Base-by-base conservation (phyloP, 371 early-diverging fungal species). In the Mortierella sp. region DNA sequence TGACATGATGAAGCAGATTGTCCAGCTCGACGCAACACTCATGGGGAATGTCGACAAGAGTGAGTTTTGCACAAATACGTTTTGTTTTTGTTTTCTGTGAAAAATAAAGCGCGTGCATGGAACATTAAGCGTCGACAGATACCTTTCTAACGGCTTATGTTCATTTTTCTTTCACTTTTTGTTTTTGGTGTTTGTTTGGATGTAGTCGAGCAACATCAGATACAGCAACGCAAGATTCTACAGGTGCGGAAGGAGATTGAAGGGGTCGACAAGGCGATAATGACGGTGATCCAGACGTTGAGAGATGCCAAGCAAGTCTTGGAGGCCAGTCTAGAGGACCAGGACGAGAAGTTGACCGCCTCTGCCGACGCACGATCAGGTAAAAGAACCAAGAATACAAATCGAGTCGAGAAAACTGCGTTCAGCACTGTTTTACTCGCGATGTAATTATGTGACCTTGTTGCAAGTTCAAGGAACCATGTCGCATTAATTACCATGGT, bases 11-110 rank as follows among this genome's bases (percentile, higher is more conserved):
- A 71, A 76, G 53, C 73, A 76, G 63, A 80, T 80, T 40, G 76
- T 80, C 4, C 72, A 80, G 24, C 64, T 80, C 61, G 80, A 80
- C 48, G 52, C 66, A 4, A 80, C 80, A 7, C 73, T 80, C 26
- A 80, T 80, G 80, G 80, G 80, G 4, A 76, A 76, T 13, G 80
- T 80, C 26, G 80, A 80, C 45, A 80, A 80, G 66, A 80, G 80
- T 80, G 70, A 52, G 74, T 64, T 58, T 52, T n/a, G 48, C 50
- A 4, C 31, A 22, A 9, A 7, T 64, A 14, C 13, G 34, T 13
- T 40, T 53, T 31, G 31, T 31, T 55, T 14, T 26, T 55, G 26
- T 55, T 10, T 3, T 16, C 4, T 1, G 2, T 2, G 29, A 37
- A 19, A 4, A 53, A n/a, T 6, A 26, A 14, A 39, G 10, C 6